These are phyloP conservation scores for Diaporthe sp. DNA, from an alignment of 2,329 filamentous ascomycete species.

Conservation along the genomic window DNA sequence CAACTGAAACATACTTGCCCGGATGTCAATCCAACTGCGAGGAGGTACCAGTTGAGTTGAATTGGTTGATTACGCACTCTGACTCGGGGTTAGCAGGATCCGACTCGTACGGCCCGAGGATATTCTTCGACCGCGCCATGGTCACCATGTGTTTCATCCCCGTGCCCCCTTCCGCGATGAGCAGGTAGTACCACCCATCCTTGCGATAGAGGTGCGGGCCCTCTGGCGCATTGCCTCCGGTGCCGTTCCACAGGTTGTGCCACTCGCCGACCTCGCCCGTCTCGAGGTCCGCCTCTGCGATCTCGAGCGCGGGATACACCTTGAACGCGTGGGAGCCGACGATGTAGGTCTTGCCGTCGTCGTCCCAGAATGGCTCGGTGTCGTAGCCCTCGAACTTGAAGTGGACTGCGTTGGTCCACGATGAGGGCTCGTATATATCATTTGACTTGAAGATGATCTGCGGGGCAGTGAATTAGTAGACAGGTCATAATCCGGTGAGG, in stretches of 20 bases:
- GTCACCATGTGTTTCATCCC: slow-evolving; percentile 59
- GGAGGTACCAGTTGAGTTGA: too few species aligned
- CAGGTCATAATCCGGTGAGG: rapidly evolving
- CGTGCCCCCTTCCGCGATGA: slow-evolving; percentile 64
- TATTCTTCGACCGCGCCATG: slow-evolving; percentile 53
- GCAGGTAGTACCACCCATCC: slow-evolving; percentile 62
- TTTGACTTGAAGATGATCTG: slow-evolving; percentile 56
- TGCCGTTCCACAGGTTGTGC: slow-evolving; percentile 58
- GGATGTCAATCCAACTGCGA: too few species aligned
- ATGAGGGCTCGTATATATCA: slow-evolving; percentile 51
- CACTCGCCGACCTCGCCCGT: slow-evolving; percentile 53
- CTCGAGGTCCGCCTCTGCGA: slow-evolving; percentile 51
- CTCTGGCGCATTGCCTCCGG: slow-evolving; percentile 56
- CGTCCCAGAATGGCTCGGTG: slow-evolving; percentile 65
- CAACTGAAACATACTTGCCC: too few species aligned
- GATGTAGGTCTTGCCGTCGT: slow-evolving; percentile 64
- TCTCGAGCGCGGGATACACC: slow-evolving; percentile 52
- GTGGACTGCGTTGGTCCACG: slow-evolving; percentile 60
- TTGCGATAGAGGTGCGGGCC: slow-evolving; percentile 65
- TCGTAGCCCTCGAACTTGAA: slow-evolving; percentile 64
- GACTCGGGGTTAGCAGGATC: slow-evolving; percentile 55
- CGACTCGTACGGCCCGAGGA: slow-evolving; percentile 57
- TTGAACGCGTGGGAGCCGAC: slow-evolving; percentile 51
- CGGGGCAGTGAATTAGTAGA: not conserved
- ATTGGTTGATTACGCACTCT: too few species aligned